Percentiles rank a stretch among this genome's conserved stretches.
Evolutionary conservation across 2,329 filamentous ascomycete genomes (phyloP).

Genomic region (Aureobasidium lini): DNA sequence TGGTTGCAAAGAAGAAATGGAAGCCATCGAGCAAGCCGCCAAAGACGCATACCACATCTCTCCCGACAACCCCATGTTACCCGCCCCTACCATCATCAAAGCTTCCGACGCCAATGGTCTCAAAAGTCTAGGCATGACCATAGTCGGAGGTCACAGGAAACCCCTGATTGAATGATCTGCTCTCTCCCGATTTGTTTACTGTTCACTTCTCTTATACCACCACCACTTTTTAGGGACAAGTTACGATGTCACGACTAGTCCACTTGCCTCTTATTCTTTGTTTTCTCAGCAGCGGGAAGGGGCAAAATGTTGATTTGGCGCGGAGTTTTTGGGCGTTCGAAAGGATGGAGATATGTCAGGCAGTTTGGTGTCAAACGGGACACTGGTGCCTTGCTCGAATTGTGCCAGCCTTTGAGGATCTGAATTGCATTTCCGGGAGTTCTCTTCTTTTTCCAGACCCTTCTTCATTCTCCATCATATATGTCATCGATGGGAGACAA

Average conservation of each 20-base stretch:
- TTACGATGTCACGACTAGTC: slow-evolving; percentile 1
- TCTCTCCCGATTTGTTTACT: neutral
- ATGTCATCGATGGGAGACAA: too few relatives aligned
- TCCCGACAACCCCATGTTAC: slow-evolving; percentile 86
- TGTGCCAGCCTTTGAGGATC: neutral
- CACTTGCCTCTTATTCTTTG: neutral
- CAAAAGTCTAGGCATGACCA: slow-evolving; percentile 52
- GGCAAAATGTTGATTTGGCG: slow-evolving; percentile 9
- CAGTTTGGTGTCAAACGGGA: neutral
- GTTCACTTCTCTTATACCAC: neutral
- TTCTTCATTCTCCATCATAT: too few relatives aligned
- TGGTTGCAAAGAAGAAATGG: slow-evolving; percentile 96
- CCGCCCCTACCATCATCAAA: slow-evolving; percentile 72
- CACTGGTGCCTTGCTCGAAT: neutral
- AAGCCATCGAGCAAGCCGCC: slow-evolving; percentile 91
- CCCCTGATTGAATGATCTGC: slow-evolving; percentile 55
- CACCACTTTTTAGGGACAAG: neutral
- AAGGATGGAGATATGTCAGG: neutral
- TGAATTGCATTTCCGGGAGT: neutral
- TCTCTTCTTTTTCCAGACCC: neutral
- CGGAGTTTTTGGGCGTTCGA: neutral
- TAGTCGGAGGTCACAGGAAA: slow-evolving; percentile 56
- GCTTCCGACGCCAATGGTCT: slow-evolving; percentile 63
- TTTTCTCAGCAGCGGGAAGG: neutral
- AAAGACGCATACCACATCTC: slow-evolving; percentile 86